Evolutionary conservation across 495 filamentous ascomycete genomes (phyloP).

Genomic region (Penicillium salamii): DNA sequence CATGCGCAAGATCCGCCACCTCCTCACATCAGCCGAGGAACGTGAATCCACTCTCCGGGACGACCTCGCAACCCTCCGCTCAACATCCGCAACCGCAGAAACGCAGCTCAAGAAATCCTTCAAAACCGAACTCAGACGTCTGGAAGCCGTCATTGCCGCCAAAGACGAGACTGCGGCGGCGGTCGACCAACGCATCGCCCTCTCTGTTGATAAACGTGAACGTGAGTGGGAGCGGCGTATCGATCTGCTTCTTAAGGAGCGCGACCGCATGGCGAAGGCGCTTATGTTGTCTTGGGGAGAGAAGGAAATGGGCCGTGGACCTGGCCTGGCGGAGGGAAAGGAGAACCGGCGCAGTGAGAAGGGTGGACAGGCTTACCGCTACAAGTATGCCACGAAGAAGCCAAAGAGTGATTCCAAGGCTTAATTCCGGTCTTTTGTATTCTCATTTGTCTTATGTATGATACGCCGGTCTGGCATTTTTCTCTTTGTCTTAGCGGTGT

Average conservation of each 20-base stretch:
- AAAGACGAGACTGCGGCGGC: slow-evolving; percentile 43
- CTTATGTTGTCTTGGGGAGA: slow-evolving; percentile 50
- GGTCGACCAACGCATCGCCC: slow-evolving; percentile 40
- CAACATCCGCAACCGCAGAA: slow-evolving; percentile 18
- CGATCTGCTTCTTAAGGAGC: slow-evolving; percentile 54
- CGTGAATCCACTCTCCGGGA: slow-evolving; percentile 43
- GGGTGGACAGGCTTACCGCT: slow-evolving; percentile 44
- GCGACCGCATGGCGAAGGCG: slow-evolving; percentile 51
- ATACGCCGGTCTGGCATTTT: too few relatives aligned
- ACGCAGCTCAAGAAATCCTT: slow-evolving; percentile 27
- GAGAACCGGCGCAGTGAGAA: slow-evolving; percentile 20
- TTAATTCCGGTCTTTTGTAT: too few relatives aligned
- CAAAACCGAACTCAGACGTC: slow-evolving; percentile 29
- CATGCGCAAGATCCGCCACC: slow-evolving; percentile 37
- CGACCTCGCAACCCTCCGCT: slow-evolving; percentile 32
- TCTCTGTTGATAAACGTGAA: slow-evolving; percentile 47
- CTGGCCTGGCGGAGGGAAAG: slow-evolving; percentile 19
- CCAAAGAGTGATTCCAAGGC: slow-evolving; percentile 9
- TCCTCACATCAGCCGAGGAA: slow-evolving; percentile 39
- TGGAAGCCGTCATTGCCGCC: slow-evolving; percentile 35
- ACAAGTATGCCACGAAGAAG: slow-evolving; percentile 36
- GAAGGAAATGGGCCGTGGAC: slow-evolving; percentile 40
- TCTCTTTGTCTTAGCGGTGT: too few relatives aligned
- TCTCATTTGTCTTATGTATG: too few relatives aligned
- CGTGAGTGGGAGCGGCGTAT: slow-evolving; percentile 50